Conservation (phyloP, 2,329 filamentous ascomycete genomes). For the Hirsutella minnesotensis region DNA sequence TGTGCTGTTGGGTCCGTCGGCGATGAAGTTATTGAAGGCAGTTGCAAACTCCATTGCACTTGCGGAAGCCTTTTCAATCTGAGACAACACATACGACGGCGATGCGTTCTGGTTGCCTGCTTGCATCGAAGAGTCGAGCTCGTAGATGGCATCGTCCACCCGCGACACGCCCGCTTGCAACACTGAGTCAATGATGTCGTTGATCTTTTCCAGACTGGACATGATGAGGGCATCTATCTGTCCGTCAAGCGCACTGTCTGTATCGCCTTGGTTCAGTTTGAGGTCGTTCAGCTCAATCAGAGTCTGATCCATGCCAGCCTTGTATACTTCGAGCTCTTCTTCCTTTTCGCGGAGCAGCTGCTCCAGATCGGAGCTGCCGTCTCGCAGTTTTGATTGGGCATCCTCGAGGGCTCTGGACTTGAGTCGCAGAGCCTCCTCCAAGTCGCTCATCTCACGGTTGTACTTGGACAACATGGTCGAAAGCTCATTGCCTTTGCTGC, state of each 20-base stretch:
- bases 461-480: slow-evolving; percentile 92
- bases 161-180: slow-evolving; percentile 85
- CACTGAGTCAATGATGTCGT: slow-evolving; percentile 95
- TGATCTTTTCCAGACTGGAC: slow-evolving; percentile 82
- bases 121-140: slow-evolving; percentile 95
- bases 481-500: slow-evolving; percentile 86
- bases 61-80: slow-evolving; percentile 91
- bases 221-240: slow-evolving; percentile 85
- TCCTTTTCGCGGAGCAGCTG: slow-evolving; percentile 84
- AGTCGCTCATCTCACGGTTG: slow-evolving; percentile 91
- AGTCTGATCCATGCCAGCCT: slow-evolving; percentile 94
- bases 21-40: slow-evolving; percentile 96
- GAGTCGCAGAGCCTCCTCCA: slow-evolving; percentile 81
- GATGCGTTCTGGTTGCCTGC: slow-evolving; percentile 97
- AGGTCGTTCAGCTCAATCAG: slow-evolving; percentile 86
- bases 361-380: slow-evolving; percentile 78
- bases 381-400: slow-evolving; percentile 61
- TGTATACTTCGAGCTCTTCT: slow-evolving; percentile 95
- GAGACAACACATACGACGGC: slow-evolving; percentile 85
- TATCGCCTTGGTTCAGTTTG: slow-evolving; percentile 61
- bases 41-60: slow-evolving; percentile 96
- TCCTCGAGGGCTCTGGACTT: slow-evolving; percentile 86
- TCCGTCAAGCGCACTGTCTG: slow-evolving; percentile 71
- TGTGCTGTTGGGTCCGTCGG: slow-evolving; percentile 82
- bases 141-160: slow-evolving; percentile 93